Conservation (phyloP, 768 basidiomycete genomes). For the Porpolomopsis calyptriformis region DNA sequence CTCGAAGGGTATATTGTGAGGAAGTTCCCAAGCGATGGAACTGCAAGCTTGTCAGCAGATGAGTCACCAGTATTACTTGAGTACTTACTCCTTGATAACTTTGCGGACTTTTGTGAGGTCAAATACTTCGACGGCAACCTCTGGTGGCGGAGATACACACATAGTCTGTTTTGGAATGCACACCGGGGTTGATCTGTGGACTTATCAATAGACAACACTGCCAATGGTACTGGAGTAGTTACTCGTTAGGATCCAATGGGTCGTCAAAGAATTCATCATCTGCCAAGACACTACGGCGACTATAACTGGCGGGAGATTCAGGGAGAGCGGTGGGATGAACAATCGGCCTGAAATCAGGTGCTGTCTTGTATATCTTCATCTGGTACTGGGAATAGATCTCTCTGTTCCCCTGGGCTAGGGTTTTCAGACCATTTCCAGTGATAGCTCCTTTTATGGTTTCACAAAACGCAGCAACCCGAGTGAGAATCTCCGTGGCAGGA, state of each 20-base stretch:
- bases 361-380: slow-evolving; percentile 20
- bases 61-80: background rate
- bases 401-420: slow-evolving; percentile 23
- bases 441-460: slow-evolving; percentile 16
- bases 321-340: slow-evolving; percentile 5
- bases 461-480: slow-evolving; percentile 36
- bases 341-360: slow-evolving; percentile 26
- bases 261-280: too few species aligned
- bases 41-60: slow-evolving; percentile 11
- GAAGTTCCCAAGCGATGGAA: slow-evolving; percentile 29
- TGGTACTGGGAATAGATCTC: slow-evolving; percentile 21
- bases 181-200: too few species aligned
- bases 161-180: too few species aligned
- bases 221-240: too few species aligned
- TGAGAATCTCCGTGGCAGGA: slow-evolving; percentile 36
- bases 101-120: slow-evolving; percentile 18
- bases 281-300: too few species aligned
- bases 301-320: too few species aligned
- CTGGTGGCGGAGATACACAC: background rate
- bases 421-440: slow-evolving; percentile 16
- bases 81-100: slow-evolving; percentile 20
- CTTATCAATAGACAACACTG: too few species aligned
- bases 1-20: slow-evolving; percentile 25
- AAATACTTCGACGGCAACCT: slow-evolving; percentile 5
- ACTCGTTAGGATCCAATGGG: too few species aligned